A percentile compares a stretch with the other conserved stretches of the same genome.
These are phyloP conservation scores for Eimeria necatrix DNA, from an alignment of 169 alveolate genomes.

Conservation along the genomic window DNA sequence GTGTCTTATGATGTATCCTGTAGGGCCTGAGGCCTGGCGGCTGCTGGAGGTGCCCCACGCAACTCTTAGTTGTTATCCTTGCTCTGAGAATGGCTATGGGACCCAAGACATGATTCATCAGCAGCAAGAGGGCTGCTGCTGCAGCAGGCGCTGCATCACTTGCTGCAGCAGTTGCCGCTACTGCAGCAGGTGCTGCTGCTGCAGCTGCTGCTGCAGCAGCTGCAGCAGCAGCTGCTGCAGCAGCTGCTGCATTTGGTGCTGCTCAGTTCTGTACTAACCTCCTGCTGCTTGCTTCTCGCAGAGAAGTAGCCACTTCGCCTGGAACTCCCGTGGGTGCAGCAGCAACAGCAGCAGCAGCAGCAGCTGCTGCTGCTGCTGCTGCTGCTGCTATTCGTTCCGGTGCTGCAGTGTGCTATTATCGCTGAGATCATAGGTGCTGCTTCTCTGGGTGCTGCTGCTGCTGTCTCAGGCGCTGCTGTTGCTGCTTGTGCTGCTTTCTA, in stretches of 20 bases:
- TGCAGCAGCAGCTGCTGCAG: not conserved
- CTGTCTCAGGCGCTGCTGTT: too few relatives aligned
- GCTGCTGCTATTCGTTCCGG: not conserved
- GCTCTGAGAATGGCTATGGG: constrained; percentile 43
- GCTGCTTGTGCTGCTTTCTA: too few relatives aligned
- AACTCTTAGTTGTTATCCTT: constrained; percentile 6
- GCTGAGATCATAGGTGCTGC: not conserved
- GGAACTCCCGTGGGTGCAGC: not conserved
- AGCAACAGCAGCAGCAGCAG: not conserved
- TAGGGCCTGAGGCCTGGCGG: constrained; percentile 7
- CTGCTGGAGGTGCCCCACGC: constrained; percentile 45
- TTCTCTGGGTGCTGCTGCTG: not conserved
- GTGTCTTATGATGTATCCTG: not conserved
- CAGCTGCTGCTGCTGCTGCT: not conserved
- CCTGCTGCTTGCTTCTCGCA: not conserved
- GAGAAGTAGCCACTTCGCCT: not conserved
- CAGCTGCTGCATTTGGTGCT: not conserved
- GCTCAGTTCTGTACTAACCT: not conserved
- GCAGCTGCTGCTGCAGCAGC: not conserved
- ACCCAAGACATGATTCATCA: not conserved
- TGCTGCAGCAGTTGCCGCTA: not conserved
- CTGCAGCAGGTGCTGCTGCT: not conserved
- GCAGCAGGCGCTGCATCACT: not conserved
- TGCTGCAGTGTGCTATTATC: not conserved
- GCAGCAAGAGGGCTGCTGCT: not conserved